Conservation (phyloP, 1,284 basidiomycete species). For the Porogramme epimiltina region DNA sequence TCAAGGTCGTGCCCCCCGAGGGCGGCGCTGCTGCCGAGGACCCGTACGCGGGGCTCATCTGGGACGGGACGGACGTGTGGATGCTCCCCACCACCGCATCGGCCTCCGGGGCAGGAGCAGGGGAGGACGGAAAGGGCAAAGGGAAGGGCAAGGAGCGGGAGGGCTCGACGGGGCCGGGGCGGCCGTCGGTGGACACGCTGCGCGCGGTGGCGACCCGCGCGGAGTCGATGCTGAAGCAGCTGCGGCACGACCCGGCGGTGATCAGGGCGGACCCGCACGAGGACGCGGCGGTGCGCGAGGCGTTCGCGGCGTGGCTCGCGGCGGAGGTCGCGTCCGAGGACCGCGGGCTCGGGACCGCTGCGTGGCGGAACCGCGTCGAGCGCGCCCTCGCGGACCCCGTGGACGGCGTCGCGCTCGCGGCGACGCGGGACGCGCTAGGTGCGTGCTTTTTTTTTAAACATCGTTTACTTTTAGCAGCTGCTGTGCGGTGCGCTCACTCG, state of each 20-base stretch:
- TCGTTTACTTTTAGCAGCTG: too few relatives aligned
- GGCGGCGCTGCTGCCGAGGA: conserved; percentile 33
- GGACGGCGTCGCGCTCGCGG: conserved; percentile 60
- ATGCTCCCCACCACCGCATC: conserved; percentile 51
- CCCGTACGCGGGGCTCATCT: conserved; percentile 49
- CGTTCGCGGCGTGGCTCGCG: conserved; percentile 65
- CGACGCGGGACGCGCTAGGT: conserved; percentile 66
- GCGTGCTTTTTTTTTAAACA: conserved; percentile 30
- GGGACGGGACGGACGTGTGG: conserved; percentile 88
- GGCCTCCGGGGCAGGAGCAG: background rate
- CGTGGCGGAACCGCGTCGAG: conserved; percentile 56
- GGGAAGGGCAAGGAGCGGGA: conserved; percentile 44
- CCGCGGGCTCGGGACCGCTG: conserved; percentile 56
- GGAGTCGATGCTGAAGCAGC: conserved; percentile 73
- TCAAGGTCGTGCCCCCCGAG: conserved; percentile 87
- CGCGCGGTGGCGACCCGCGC: conserved; percentile 71
- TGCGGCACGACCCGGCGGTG: conserved; percentile 78
- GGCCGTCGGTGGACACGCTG: conserved; percentile 44
- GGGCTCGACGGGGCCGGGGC: conserved; percentile 18
- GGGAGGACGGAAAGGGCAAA: conserved; percentile 31
- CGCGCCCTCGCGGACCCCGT: conserved; percentile 49
- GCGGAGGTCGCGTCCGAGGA: conserved; percentile 51
- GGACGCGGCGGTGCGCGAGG: conserved; percentile 55
- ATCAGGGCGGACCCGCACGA: conserved; percentile 76
- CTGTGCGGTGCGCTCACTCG: too few relatives aligned